Evolutionary conservation across 345 rosid genomes (phyloP).

Genomic region (Eucalyptus cloeziana): DNA sequence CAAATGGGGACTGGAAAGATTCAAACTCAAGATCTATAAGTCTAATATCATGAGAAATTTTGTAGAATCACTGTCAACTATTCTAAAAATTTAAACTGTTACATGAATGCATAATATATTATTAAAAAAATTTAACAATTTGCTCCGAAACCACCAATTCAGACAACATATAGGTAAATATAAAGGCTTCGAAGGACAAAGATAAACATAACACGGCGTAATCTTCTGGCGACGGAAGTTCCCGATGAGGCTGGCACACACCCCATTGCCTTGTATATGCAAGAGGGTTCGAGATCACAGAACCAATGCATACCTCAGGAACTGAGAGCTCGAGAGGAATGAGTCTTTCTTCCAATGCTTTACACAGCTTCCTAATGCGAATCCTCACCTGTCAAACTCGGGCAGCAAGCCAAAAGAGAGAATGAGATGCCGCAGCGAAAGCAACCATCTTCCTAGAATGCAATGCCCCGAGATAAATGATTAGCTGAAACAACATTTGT

Average conservation of each 20-base stretch:
- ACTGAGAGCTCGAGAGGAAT: slow-evolving; percentile 67
- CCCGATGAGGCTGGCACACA: background rate
- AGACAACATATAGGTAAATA: background rate
- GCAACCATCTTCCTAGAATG: background rate
- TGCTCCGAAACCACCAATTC: background rate
- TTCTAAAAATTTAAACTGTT: fast-evolving
- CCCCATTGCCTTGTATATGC: background rate
- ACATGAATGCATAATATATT: no score
- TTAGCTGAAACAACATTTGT: background rate
- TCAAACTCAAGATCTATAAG: no score
- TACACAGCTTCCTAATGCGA: slow-evolving; percentile 11
- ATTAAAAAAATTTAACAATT: background rate
- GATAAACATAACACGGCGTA: background rate
- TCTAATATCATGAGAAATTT: no score
- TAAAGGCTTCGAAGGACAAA: background rate
- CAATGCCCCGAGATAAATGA: background rate
- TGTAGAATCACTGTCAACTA: fast-evolving
- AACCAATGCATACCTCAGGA: slow-evolving; percentile 40
- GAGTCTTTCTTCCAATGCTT: slow-evolving; percentile 57
- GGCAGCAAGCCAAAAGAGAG: background rate
- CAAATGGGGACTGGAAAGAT: no score
- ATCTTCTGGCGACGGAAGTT: background rate
- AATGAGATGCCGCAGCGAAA: background rate
- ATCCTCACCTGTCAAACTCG: background rate
- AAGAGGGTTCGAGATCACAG: background rate